A percentile compares a stretch with the other conserved stretches of the same genome.
phyloP scores from a whole-genome alignment of 2,329 filamentous ascomycete species.

The Albifimbria verrucaria region DNA sequence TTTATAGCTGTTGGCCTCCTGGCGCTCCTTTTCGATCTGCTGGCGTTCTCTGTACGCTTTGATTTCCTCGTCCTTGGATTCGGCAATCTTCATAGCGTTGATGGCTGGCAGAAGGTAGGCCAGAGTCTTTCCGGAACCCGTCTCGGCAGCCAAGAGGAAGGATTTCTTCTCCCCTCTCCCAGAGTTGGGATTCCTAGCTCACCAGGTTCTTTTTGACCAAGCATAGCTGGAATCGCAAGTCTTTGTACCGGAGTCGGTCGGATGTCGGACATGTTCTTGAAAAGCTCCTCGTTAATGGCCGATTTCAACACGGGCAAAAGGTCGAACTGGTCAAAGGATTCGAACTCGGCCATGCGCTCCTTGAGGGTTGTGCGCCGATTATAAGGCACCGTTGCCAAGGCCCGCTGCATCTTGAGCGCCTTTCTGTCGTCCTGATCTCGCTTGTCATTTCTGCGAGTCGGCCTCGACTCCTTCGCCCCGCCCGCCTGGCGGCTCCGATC shows the following conservation, averaged over 20 bases:
- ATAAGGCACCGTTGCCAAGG: conserved; percentile 75
- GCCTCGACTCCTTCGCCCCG: conserved; percentile 16
- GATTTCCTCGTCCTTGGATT: conserved; percentile 56
- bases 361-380: conserved; percentile 54
- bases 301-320: conserved; percentile 69
- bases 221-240: conserved; percentile 78
- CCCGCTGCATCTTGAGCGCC: conserved; percentile 90
- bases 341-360: conserved; percentile 60
- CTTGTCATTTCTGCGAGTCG: conserved; percentile 27
- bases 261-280: conserved; percentile 71
- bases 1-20: conserved; percentile 50
- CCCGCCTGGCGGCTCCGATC: neutral
- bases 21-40: conserved; percentile 54
- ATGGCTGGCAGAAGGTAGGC: conserved; percentile 85
- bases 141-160: conserved; percentile 90
- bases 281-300: conserved; percentile 68
- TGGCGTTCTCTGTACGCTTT: conserved; percentile 54
- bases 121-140: conserved; percentile 93
- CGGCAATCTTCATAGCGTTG: conserved; percentile 78
- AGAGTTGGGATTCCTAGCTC: conserved; percentile 4
- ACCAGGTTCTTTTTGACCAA: conserved; percentile 44
- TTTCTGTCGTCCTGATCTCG: conserved; percentile 50
- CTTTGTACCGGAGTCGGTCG: conserved; percentile 86
- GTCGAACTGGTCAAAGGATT: conserved; percentile 77
- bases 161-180: conserved; percentile 33